Base-by-base conservation (phyloP, 805 yeast genomes). In the Nakazawaea anatomiae region DNA sequence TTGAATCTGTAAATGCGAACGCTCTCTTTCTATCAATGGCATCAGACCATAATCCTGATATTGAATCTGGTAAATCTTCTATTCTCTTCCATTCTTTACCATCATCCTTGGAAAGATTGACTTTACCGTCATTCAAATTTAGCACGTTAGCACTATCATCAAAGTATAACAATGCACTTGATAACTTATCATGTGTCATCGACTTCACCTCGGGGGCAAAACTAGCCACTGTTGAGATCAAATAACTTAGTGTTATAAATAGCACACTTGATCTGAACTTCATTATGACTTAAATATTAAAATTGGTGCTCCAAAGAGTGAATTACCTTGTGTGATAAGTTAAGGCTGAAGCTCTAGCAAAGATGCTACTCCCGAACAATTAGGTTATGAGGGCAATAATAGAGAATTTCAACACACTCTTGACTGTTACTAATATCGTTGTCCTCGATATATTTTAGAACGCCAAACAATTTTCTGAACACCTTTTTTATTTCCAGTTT, bases 131-230 rank as follows among this genome's bases (percentile, higher is more conserved):
- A 6, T 61, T 59, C 29, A 69, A 52, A 6, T 58, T 58, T 31
- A 82, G 47, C 4, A 79, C 52, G n/a, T 68, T 70, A 0, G 76
- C 58, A 0, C 85, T 75, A 57, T 82, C 87, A 55, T 82, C 85
- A 56, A 83, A 78, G 60, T 77, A 82, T 14, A 39, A n/a, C 31
- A 51, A 39, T 14, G 35, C 11, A 18, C 11, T 12, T 27, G 50
- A 46, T 5, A 32, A 10, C 4, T 8, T 12, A 12, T 43, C 45
- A 25, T 14, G 34, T 1, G n/a, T 30, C 2, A 40, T 28, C 11
- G 50, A 43, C 3, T 35, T 42, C 9, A 51, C 42, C 27, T 45
- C 46, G 4, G 48, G 52, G 36, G 10, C 36, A 42, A 44, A 49
- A 25, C 30, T 29, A 34, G 29, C 28, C 14, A 34, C 46, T 7